A percentile compares a stretch with the other conserved stretches of the same genome.
Evolutionary conservation across 1,284 basidiomycete species (phyloP).

Genomic region (Apiotrichum veenhuisii): DNA sequence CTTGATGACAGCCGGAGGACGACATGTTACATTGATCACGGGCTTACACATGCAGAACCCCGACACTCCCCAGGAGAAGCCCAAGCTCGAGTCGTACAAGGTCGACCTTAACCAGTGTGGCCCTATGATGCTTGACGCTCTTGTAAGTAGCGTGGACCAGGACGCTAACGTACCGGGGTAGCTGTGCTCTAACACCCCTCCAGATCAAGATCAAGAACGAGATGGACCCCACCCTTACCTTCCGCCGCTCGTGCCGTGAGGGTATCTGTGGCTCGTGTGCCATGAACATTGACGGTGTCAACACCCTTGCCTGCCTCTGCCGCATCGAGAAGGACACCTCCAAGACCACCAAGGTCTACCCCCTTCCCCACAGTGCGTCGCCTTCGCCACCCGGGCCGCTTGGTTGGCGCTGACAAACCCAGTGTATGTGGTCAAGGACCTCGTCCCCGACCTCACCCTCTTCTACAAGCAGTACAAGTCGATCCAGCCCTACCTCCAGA

Average conservation of each 20-base stretch:
- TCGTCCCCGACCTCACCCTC: constrained; percentile 66
- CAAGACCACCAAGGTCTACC: constrained; percentile 89
- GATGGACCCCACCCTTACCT: constrained; percentile 91
- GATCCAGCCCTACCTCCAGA: constrained; percentile 91
- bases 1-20: constrained; percentile 1
- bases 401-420: constrained; percentile 12
- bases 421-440: constrained; percentile 99
- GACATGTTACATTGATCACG: no score
- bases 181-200: neutral
- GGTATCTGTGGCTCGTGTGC: constrained; percentile 98
- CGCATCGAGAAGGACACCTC: constrained; percentile 74
- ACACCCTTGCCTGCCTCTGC: constrained; percentile 96
- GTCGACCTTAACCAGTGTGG: constrained; percentile 93
- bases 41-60: constrained; percentile 68
- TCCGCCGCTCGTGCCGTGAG: constrained; percentile 94
- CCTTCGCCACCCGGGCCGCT: no score
- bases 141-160: constrained; percentile 37
- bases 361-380: constrained; percentile 89
- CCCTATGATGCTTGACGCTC: constrained; percentile 76
- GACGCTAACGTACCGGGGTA: neutral
- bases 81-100: constrained; percentile 83
- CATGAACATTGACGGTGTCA: constrained; percentile 98
- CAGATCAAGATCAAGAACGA: constrained; percentile 99
- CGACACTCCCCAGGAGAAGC: constrained; percentile 89
- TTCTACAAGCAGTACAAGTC: constrained; percentile 96